Evolutionary conservation across 306 rosid genomes (phyloP).

Genomic region (Elaeagnus macrophylla): DNA sequence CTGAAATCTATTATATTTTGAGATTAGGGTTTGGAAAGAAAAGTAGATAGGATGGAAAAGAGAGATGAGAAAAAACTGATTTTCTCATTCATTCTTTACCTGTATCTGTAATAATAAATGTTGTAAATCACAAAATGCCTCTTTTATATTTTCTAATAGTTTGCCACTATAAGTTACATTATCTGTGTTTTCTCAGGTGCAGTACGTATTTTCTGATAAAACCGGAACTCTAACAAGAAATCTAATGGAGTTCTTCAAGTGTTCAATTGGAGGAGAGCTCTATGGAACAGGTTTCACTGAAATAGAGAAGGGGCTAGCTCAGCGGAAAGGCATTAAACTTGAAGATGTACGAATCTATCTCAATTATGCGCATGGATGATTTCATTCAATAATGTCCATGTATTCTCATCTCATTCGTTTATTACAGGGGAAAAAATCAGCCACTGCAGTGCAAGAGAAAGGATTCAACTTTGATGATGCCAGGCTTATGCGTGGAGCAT

Average conservation of each 20-base stretch:
- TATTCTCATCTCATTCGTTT: no score
- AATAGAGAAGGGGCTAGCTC: slow-evolving; percentile 79
- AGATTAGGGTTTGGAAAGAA: background rate
- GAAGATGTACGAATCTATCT: slow-evolving; percentile 27
- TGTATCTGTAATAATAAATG: no score
- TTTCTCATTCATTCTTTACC: no score
- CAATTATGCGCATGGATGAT: background rate
- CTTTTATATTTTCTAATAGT: no score
- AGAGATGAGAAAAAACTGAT: no score
- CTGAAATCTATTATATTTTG: no score
- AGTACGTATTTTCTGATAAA: slow-evolving; percentile 95
- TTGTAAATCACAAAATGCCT: no score
- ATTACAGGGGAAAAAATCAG: slow-evolving; percentile 46
- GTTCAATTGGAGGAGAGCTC: slow-evolving; percentile 91
- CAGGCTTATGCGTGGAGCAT: slow-evolving; percentile 88
- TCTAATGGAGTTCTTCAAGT: slow-evolving; percentile 99
- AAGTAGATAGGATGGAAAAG: no score
- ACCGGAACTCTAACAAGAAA: slow-evolving; percentile 96
- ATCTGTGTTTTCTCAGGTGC: slow-evolving; percentile 55
- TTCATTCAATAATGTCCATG: no score
- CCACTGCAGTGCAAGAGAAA: slow-evolving; percentile 52
- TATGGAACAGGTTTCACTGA: slow-evolving; percentile 92
- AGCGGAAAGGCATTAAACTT: slow-evolving; percentile 59
- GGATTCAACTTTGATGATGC: slow-evolving; percentile 88
- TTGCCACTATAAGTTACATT: background rate